A percentile compares a stretch with the other conserved stretches of the same genome.
Conservation (phyloP, 176 grass and related monocot genomes). For the Canna indica region DNA sequence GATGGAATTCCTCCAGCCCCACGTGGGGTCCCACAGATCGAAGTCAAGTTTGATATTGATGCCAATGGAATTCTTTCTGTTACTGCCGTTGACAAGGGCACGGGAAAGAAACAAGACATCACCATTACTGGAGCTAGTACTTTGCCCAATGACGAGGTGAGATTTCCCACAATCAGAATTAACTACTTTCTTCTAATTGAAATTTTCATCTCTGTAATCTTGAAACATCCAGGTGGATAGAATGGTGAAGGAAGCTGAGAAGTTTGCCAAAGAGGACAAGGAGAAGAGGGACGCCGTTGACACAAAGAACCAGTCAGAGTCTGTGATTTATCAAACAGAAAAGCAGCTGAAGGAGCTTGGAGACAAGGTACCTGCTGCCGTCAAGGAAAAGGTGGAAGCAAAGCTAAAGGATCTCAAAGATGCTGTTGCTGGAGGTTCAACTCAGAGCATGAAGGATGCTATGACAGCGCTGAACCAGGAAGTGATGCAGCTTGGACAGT, state of each 20-base stretch:
- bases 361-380: slow-evolving; percentile 67
- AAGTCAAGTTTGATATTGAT: slow-evolving; percentile 99
- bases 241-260: slow-evolving; percentile 94
- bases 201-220: background rate
- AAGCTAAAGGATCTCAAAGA: slow-evolving; percentile 89
- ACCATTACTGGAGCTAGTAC: slow-evolving; percentile 97
- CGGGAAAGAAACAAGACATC: slow-evolving; percentile 98
- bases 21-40: slow-evolving; percentile 91
- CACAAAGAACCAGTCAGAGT: slow-evolving; percentile 91
- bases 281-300: slow-evolving; percentile 96
- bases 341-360: slow-evolving; percentile 94
- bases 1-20: slow-evolving; percentile 93
- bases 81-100: slow-evolving; percentile 90
- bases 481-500: slow-evolving; percentile 92
- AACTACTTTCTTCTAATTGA: background rate
- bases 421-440: slow-evolving; percentile 59
- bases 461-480: slow-evolving; percentile 92
- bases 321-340: slow-evolving; percentile 89
- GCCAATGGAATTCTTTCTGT: slow-evolving; percentile 98
- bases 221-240: slow-evolving; percentile 57
- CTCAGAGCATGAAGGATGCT: slow-evolving; percentile 71
- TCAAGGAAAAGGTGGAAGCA: slow-evolving; percentile 77
- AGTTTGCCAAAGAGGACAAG: slow-evolving; percentile 89
- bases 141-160: slow-evolving; percentile 90
- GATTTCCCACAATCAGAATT: background rate